Conservation (phyloP, 2,329 filamentous ascomycete genomes). For the Fusarium keratoplasticum region DNA sequence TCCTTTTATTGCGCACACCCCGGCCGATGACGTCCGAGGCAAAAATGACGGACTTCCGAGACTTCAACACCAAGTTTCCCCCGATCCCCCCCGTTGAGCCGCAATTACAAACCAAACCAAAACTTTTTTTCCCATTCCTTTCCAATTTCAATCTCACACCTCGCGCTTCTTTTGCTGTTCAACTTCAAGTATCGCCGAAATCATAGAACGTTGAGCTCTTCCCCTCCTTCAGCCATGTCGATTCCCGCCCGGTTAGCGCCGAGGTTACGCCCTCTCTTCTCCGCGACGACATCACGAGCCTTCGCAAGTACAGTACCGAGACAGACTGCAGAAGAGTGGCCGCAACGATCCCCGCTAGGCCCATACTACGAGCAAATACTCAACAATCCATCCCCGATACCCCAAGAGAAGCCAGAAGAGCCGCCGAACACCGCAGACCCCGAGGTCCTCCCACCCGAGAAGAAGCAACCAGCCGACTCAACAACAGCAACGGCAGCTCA, state of each 20-base stretch:
- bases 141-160: background rate
- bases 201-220: background rate
- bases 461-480: constrained; percentile 35
- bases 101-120: constrained; percentile 13
- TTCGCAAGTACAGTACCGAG: constrained; percentile 45
- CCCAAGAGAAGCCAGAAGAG: constrained; percentile 56
- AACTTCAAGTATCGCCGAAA: background rate
- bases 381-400: constrained; percentile 56
- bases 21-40: constrained; percentile 50
- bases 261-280: constrained; percentile 46
- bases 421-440: constrained; percentile 55
- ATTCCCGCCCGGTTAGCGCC: constrained; percentile 46
- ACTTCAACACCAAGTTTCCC: constrained; percentile 38
- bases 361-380: constrained; percentile 71
- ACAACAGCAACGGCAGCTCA: constrained; percentile 22
- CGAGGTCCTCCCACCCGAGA: constrained; percentile 25
- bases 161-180: background rate
- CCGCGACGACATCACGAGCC: constrained; percentile 36
- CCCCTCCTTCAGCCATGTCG: constrained; percentile 43
- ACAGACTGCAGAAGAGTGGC: constrained; percentile 45
- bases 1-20: constrained; percentile 1
- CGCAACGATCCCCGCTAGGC: constrained; percentile 61
- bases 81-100: constrained; percentile 18
- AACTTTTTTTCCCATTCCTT: background rate
- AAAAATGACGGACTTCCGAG: constrained; percentile 44